These are phyloP conservation scores for Martensiomyces pterosporus DNA, from an alignment of 192 early-diverging fungal genomes.

Conservation along the genomic window DNA sequence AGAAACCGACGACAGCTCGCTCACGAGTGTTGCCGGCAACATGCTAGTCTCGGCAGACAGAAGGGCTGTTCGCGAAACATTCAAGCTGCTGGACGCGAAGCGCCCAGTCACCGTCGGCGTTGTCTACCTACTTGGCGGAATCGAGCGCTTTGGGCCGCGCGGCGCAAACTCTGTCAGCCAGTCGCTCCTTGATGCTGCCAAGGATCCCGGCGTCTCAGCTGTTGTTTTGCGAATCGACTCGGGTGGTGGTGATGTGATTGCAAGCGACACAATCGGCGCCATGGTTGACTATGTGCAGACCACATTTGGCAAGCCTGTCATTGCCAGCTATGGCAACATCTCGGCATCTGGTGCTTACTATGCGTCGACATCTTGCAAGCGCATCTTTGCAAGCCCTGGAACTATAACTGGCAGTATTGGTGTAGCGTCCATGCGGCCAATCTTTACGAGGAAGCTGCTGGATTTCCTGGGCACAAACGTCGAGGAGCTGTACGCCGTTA, in stretches of 20 bases:
- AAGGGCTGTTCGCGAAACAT: neutral
- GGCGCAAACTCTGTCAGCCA: conserved; percentile 49
- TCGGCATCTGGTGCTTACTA: conserved; percentile 60
- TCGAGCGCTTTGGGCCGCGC: conserved; percentile 46
- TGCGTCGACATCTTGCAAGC: conserved; percentile 51
- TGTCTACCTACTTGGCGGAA: conserved; percentile 58
- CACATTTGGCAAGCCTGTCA: conserved; percentile 57
- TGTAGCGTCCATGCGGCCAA: conserved; percentile 56
- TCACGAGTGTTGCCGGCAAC: neutral
- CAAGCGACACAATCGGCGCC: conserved; percentile 64
- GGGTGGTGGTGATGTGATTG: conserved; percentile 63
- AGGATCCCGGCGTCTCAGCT: conserved; percentile 52
- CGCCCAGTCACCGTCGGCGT: conserved; percentile 54
- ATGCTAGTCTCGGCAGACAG: neutral
- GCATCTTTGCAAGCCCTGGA: conserved; percentile 59
- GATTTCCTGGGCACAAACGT: conserved; percentile 58
- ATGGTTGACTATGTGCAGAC: conserved; percentile 54
- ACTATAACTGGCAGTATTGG: conserved; percentile 75
- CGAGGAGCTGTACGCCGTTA: conserved; percentile 52
- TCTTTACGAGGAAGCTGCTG: conserved; percentile 54
- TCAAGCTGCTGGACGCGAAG: neutral
- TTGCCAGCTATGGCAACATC: conserved; percentile 62
- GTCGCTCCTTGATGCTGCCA: conserved; percentile 54
- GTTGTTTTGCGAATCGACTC: conserved; percentile 70
- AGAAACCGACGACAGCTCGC: neutral